Evolutionary conservation across 2,329 filamentous ascomycete genomes (phyloP).

Genomic region (Didymella segeticola): DNA sequence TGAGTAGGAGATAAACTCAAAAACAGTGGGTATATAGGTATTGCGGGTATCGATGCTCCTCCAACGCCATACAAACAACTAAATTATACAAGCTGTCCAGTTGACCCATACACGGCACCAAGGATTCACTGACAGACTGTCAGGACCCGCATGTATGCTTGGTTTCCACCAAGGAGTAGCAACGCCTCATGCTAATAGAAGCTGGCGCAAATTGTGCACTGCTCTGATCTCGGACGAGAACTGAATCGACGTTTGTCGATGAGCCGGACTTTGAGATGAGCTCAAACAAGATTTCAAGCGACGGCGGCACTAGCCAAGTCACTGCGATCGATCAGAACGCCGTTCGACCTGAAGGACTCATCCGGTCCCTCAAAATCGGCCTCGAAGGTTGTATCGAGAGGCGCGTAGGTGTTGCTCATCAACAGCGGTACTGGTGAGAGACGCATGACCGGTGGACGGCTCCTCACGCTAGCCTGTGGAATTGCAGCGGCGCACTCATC

Average conservation of each 20-base stretch:
- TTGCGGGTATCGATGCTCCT: constrained; percentile 2
- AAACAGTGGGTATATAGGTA: constrained; percentile 3
- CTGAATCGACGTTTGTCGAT: too few species aligned
- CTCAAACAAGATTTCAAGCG: constrained; percentile 15
- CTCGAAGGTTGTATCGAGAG: constrained; percentile 38
- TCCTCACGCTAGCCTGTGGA: constrained; percentile 33
- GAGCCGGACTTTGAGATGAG: too few species aligned
- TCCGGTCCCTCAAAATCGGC: constrained; percentile 36
- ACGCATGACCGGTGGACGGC: constrained; percentile 10
- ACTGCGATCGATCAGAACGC: constrained; percentile 25
- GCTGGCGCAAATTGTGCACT: neutral
- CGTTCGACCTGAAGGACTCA: constrained; percentile 29
- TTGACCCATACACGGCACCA: neutral
- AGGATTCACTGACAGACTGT: neutral
- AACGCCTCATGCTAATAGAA: neutral
- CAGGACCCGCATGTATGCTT: too few species aligned
- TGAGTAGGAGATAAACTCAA: neutral
- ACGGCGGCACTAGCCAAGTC: constrained; percentile 31
- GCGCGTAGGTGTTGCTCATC: constrained; percentile 41
- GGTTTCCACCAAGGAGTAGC: neutral
- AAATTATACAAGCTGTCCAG: neutral
- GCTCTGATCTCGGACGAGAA: neutral
- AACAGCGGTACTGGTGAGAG: constrained; percentile 26
- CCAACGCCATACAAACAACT: neutral
- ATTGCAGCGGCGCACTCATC: constrained; percentile 76